Base-by-base conservation (phyloP, 805 yeast species). In the Suhomyces xylopsoci region DNA sequence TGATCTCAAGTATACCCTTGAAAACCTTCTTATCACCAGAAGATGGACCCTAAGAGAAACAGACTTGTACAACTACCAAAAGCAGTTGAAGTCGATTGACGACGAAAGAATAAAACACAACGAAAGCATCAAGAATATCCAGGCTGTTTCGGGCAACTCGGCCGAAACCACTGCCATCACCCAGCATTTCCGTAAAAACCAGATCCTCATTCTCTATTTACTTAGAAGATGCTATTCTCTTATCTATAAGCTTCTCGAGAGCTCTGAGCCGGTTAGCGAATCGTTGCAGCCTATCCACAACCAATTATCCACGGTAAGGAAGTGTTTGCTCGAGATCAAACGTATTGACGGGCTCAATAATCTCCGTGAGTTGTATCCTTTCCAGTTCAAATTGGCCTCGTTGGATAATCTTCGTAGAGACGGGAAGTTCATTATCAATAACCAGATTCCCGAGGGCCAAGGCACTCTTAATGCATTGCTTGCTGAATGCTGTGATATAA, bases 1-100 rank as follows among this genome's bases (percentile, higher is more conserved):
- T 28, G 81, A 79, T 45, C 77, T 90, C 59, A 89, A 90, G 66
- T 77, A 82, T 22, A 85, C 85, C 17, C 78, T 94, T 55, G 97
- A 90, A 60, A 90, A 89, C 59, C 74, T 94, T 56, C 77, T 93
- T 61, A 83, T 94, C 45, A 94, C 99, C 2, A 85, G 97, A 69
- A 82, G 99, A 67, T 94, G 99, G 99, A 93, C 98, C 2, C 76
- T 94, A 73, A 83, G 99, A 64, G 97, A 92, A 63, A 94, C 99
- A 0, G 99, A 94, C 71, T 77, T 94, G 55, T 94, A 88, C 71
- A 79, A 80, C 47, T 92, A 88, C 66, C 96, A 91, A 69, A 83
- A 85, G 62, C 78, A 79, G 56, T 76, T 94, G 56, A 85, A 83
- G 62, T 80, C 77, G 52, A 84, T 94, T 55, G 97, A 93, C 65